These are phyloP conservation scores for Warburgia ugandensis DNA, from an alignment of 164 flowering plant genomes.

Conservation along the genomic window DNA sequence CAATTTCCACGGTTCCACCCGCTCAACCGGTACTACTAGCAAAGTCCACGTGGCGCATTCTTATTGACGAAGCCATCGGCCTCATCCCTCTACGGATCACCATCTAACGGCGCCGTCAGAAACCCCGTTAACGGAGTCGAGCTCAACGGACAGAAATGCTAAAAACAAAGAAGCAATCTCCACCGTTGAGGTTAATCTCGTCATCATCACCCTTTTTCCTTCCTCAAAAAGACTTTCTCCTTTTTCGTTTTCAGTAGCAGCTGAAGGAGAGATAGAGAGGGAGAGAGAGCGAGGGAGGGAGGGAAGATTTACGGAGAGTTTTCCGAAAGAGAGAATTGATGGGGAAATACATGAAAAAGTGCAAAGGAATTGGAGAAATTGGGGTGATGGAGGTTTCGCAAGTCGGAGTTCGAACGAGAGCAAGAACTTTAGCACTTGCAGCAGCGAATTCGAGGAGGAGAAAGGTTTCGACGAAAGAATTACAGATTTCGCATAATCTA, in stretches of 20 bases:
- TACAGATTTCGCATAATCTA: too few relatives aligned
- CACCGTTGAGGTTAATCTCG: conserved; percentile 19
- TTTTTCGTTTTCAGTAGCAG: neutral
- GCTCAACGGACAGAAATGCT: too few relatives aligned
- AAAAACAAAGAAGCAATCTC: too few relatives aligned
- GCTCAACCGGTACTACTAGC: neutral
- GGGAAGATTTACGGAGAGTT: neutral
- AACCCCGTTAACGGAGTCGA: too few relatives aligned
- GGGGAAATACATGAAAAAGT: conserved; percentile 28
- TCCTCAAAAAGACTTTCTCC: conserved; percentile 4
- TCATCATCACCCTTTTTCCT: conserved; percentile 10
- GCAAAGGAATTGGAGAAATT: conserved; percentile 21
- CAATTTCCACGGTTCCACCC: neutral
- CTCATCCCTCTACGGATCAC: too few relatives aligned
- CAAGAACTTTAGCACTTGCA: conserved; percentile 22
- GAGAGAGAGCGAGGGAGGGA: too few relatives aligned
- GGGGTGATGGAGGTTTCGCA: conserved; percentile 28
- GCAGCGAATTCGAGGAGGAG: conserved; percentile 16
- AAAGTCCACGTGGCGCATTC: neutral
- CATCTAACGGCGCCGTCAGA: too few relatives aligned
- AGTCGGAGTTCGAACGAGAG: conserved; percentile 24
- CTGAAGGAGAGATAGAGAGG: too few relatives aligned
- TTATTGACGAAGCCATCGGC: neutral
- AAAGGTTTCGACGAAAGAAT: conserved; percentile 13
- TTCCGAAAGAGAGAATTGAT: conserved; percentile 1